Percentiles rank a stretch among this genome's conserved stretches.
Evolutionary conservation across 2,329 filamentous ascomycete genomes (phyloP).

Genomic region (Tolypocladium album): DNA sequence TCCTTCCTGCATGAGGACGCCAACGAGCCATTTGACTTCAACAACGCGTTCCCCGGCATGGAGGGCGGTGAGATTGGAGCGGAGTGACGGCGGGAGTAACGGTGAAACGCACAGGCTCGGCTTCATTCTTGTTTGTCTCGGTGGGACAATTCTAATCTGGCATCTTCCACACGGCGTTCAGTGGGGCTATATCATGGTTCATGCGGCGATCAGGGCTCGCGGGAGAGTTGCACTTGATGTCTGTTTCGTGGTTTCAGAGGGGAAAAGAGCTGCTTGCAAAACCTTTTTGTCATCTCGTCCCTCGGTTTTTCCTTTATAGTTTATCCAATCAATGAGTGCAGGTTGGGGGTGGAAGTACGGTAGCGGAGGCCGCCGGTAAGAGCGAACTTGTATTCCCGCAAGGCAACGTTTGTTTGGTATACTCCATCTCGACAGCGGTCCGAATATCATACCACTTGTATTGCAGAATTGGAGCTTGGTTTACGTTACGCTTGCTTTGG

Average conservation of each 20-base stretch:
- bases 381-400: constrained; percentile 4
- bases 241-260: constrained; percentile 15
- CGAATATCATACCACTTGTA: constrained; percentile 4
- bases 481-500: not conserved
- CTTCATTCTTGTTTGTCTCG: constrained; percentile 12
- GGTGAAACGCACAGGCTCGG: constrained; percentile 5
- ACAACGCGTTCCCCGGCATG: constrained; percentile 37
- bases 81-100: constrained; percentile 27
- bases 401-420: constrained; percentile 2
- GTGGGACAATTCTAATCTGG: constrained; percentile 25
- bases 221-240: constrained; percentile 7
- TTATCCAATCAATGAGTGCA: not conserved
- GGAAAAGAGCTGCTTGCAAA: constrained; percentile 15
- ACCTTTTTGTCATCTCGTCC: constrained; percentile 9
- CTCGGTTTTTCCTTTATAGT: constrained; percentile 4
- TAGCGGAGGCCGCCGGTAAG: not conserved
- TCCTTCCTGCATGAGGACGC: constrained; percentile 53
- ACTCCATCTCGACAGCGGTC: constrained; percentile 1
- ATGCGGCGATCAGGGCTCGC: constrained; percentile 25
- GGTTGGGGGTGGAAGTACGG: constrained; percentile 1
- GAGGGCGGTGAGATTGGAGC: constrained; percentile 48
- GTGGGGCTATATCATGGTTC: constrained; percentile 28
- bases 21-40: constrained; percentile 43
- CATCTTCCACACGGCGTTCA: constrained; percentile 29
- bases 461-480: not conserved